phyloP scores from a whole-genome alignment of 805 yeast genomes.

The Starmerella ratchasimensis region DNA sequence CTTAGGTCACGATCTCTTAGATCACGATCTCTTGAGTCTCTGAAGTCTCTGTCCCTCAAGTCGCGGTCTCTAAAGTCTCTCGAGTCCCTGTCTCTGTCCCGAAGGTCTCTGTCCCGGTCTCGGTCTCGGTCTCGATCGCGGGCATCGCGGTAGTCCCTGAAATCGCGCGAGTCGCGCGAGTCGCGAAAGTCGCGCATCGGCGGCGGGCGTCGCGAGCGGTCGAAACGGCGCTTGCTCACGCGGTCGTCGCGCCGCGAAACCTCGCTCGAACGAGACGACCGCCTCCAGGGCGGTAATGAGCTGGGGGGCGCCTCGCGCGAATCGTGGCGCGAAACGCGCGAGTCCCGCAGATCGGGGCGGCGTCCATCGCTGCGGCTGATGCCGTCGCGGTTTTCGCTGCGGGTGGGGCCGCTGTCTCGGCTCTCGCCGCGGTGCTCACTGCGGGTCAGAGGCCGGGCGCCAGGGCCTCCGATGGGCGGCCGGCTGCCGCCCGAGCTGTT shows the following conservation, averaged over 20 bases:
- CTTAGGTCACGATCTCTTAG: too few relatives aligned
- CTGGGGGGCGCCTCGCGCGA: neutral
- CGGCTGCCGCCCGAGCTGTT: neutral
- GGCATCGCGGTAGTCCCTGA: neutral
- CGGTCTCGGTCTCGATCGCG: neutral
- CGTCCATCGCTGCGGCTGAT: too few relatives aligned
- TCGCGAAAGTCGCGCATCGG: conserved; percentile 1
- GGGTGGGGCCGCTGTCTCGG: neutral
- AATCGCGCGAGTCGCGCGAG: neutral
- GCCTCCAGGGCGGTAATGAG: conserved; percentile 4
- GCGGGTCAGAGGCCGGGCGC: too few relatives aligned
- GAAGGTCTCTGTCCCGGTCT: neutral
- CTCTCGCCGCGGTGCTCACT: neutral
- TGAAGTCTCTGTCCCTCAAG: too few relatives aligned
- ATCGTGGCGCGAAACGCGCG: neutral
- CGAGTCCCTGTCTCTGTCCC: too few relatives aligned
- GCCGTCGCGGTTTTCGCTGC: conserved; percentile 2
- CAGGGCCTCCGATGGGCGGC: conserved; percentile 3
- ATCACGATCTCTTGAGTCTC: too few relatives aligned
- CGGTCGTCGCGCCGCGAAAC: conserved; percentile 14
- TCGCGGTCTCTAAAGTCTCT: too few relatives aligned
- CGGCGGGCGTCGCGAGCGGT: conserved; percentile 1
- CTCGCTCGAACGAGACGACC: conserved; percentile 7
- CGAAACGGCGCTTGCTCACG: conserved; percentile 4
- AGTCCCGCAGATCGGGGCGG: conserved; percentile 3